Evolutionary conservation across 208 protist genomes (phyloP), one percentile per base, ranked within the genome.

Genomic region (Herpetomonas samuelpessoai): DNA sequence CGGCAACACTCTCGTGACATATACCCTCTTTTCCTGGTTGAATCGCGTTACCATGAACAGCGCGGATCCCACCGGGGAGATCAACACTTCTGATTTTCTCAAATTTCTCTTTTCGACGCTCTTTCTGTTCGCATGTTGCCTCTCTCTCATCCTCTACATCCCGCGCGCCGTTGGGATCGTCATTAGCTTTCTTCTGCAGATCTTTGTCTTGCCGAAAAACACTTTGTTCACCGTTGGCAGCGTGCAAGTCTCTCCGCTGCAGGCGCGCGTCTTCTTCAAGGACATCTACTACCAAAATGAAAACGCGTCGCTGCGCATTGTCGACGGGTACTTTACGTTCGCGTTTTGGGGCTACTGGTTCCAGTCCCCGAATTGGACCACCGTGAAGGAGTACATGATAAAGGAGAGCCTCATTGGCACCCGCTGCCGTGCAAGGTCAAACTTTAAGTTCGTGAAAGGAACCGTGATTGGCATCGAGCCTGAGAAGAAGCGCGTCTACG

Each of bases 271-370:
- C 4, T 80, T 93, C 39, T 88, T 93, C 46, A 70, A 88, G 39
- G 66, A 85, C 45, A 55, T 96, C 19, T 82, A 80, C 54, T 82
- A 83, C 55, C 81, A 86, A 44, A 81, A 87, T 30, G 82, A 89
- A 55, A 91, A 96, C 71, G 27, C 88, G 39, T 88, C 90, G 0
- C 46, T 96, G n/a, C 81, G 78, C 51, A 75, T 92, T 39, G 71
- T 92, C 7, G 90, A 96, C 55, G 90, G 90, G 14, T 88, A 96
- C 64, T 41, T 90, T 35, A 87, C 87, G 1, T 83, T 96, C 50
- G 60, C 62, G 10, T 84, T 93, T 57, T 92, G 81, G 81, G 80
- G 74, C 21, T 77, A 73, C n/a, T 86, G 81, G 75, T 68, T 78
- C 25, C 54, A 60, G 25, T 69, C 81, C 52, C 52, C 72, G 6